Percentiles rank a stretch among this genome's conserved stretches.
Evolutionary conservation across 768 basidiomycete genomes (phyloP).

Genomic region (Chlorophyllum brunneum): DNA sequence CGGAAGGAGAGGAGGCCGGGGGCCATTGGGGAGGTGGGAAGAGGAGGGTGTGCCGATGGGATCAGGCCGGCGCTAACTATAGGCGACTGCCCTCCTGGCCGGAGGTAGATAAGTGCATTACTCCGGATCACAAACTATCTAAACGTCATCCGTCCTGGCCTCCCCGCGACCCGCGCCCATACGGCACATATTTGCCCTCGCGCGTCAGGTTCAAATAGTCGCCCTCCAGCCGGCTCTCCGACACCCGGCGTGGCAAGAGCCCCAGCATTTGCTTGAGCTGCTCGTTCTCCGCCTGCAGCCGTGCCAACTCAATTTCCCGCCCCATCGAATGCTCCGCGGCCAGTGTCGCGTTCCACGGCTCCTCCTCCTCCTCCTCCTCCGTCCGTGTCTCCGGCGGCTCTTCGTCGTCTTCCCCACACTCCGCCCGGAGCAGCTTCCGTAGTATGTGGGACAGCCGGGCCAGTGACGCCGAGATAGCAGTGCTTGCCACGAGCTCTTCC

Average conservation of each 20-base stretch:
- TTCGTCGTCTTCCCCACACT: slow-evolving; percentile 60
- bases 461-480: slow-evolving; percentile 64
- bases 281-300: slow-evolving; percentile 86
- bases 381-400: slow-evolving; percentile 16
- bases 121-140: neutral
- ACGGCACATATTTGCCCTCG: slow-evolving; percentile 11
- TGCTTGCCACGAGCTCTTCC: slow-evolving; percentile 55
- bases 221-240: slow-evolving; percentile 9
- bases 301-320: slow-evolving; percentile 84
- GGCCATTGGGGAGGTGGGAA: slow-evolving; percentile 1
- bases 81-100: neutral
- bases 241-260: slow-evolving; percentile 26
- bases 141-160: neutral
- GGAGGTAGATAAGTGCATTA: too few relatives aligned
- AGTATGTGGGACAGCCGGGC: slow-evolving; percentile 66
- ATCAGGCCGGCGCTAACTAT: slow-evolving; percentile 12
- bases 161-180: slow-evolving; percentile 6
- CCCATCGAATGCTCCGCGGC: slow-evolving; percentile 78
- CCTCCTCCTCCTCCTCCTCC: slow-evolving; percentile 33
- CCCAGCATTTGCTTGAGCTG: slow-evolving; percentile 72
- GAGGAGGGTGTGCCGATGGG: slow-evolving; percentile 3
- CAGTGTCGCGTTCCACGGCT: slow-evolving; percentile 33
- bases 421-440: slow-evolving; percentile 63
- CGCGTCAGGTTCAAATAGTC: slow-evolving; percentile 9
- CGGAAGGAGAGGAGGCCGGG: slow-evolving; percentile 12